phyloP scores from a whole-genome alignment of 495 filamentous ascomycete species.

The Echria macrotheca region DNA sequence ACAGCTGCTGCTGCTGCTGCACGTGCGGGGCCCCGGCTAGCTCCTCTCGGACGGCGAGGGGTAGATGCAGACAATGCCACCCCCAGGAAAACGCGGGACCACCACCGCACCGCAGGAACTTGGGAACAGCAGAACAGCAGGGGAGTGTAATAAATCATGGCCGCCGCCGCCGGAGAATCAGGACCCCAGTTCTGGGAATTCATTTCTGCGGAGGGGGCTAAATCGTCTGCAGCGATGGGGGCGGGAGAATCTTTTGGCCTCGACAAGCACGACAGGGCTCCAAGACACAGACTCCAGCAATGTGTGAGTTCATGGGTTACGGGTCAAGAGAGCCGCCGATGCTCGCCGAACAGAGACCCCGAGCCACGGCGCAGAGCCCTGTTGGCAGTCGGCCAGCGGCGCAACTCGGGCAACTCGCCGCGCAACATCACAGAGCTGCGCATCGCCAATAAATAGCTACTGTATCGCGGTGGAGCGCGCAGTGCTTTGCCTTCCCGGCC shows the following conservation, averaged over 20 bases:
- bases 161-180: background rate
- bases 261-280: too few relatives aligned
- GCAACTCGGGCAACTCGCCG: background rate
- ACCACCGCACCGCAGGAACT: background rate
- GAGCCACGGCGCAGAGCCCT: background rate
- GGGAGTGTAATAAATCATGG: background rate
- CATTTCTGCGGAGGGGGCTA: background rate
- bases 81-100: background rate
- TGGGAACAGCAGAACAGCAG: background rate
- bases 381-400: background rate
- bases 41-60: slow-evolving; percentile 1
- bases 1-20: background rate
- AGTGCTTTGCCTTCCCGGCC: background rate
- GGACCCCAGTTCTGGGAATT: background rate
- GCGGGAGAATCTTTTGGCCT: too few relatives aligned
- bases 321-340: background rate
- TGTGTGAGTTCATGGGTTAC: background rate
- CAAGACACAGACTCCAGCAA: background rate
- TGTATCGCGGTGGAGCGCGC: background rate
- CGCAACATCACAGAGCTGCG: too few relatives aligned
- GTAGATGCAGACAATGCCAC: background rate
- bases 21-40: slow-evolving; percentile 4
- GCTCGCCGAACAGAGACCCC: background rate
- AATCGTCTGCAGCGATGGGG: too few relatives aligned
- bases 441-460: too few relatives aligned